phyloP scores from a whole-genome alignment of 768 basidiomycete species.

The Galerina sulciceps region DNA sequence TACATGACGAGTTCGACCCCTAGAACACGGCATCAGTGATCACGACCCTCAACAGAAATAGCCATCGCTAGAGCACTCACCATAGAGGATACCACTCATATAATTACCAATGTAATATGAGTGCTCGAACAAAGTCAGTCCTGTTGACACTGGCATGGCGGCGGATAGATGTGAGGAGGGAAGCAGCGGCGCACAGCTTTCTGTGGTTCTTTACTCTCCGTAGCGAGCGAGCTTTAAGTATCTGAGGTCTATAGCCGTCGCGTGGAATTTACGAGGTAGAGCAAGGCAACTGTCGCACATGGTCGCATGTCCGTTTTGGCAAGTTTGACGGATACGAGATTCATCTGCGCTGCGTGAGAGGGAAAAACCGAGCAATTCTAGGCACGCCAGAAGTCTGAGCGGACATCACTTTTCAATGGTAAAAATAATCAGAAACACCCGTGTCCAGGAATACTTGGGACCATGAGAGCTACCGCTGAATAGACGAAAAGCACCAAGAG shows the following conservation, averaged over 20 bases:
- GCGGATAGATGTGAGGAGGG: constrained; percentile 5
- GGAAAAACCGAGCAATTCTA: constrained; percentile 1
- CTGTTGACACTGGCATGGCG: constrained; percentile 16
- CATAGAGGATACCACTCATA: constrained; percentile 35
- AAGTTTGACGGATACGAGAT: constrained; percentile 19
- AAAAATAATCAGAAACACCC: constrained; percentile 8
- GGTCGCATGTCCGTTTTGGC: constrained; percentile 11
- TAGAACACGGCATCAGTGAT: constrained; percentile 17
- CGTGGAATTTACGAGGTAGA: constrained; percentile 14
- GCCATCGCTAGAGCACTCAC: constrained; percentile 16
- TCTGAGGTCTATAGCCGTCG: constrained; percentile 3
- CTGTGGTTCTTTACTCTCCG: constrained; percentile 13
- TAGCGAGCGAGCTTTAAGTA: constrained; percentile 17
- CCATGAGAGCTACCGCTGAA: background rate
- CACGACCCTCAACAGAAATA: background rate
- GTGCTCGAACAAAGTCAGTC: constrained; percentile 29
- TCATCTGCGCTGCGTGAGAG: constrained; percentile 17
- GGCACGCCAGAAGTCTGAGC: background rate
- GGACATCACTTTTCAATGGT: constrained; percentile 2
- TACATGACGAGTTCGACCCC: constrained; percentile 34
- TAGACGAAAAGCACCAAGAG: background rate
- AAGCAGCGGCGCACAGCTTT: constrained; percentile 5
- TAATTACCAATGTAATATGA: constrained; percentile 34
- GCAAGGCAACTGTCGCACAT: constrained; percentile 14
- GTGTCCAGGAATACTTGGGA: constrained; percentile 1